Conservation (phyloP, 163 green algal species). For the Chlamydomonas reinhardtii region DNA sequence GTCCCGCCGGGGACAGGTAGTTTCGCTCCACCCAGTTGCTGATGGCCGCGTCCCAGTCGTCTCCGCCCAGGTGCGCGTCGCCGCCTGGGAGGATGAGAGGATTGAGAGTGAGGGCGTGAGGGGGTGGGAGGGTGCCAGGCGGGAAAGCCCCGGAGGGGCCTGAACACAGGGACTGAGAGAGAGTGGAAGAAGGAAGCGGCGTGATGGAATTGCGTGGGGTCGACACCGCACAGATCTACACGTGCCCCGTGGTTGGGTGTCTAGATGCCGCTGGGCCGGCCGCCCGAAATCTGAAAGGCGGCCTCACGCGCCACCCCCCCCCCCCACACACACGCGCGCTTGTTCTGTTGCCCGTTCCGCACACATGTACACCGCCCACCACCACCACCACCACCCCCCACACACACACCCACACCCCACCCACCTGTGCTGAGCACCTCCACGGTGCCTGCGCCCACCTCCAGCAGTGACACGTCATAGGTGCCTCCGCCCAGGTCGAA, state of each 20-base stretch:
- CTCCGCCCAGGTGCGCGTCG: slow-evolving; percentile 87
- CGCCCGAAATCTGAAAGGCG: too few species aligned
- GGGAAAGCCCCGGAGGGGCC: too few species aligned
- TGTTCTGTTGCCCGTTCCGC: too few species aligned
- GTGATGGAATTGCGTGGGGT: too few species aligned
- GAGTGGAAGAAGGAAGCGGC: too few species aligned
- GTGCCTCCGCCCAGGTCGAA: slow-evolving; percentile 96
- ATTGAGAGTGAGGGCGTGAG: background rate
- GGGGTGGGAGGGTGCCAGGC: background rate
- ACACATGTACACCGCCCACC: too few species aligned
- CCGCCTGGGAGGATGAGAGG: slow-evolving; percentile 64
- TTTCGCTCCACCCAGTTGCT: slow-evolving; percentile 75
- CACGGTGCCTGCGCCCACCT: slow-evolving; percentile 87
- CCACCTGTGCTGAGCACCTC: slow-evolving; percentile 86
- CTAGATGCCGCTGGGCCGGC: too few species aligned
- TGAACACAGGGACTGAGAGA: too few species aligned
- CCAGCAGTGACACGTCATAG: slow-evolving; percentile 92
- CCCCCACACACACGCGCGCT: too few species aligned
- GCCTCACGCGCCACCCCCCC: too few species aligned
- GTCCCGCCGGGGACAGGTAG: slow-evolving; percentile 64
- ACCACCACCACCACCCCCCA: background rate
- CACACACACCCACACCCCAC: background rate
- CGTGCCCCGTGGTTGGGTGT: too few species aligned
- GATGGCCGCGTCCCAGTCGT: slow-evolving; percentile 91
- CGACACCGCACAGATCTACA: too few species aligned